Evolutionary conservation across 2,329 filamentous ascomycete genomes (phyloP).

Genomic region (Didymella sp.): DNA sequence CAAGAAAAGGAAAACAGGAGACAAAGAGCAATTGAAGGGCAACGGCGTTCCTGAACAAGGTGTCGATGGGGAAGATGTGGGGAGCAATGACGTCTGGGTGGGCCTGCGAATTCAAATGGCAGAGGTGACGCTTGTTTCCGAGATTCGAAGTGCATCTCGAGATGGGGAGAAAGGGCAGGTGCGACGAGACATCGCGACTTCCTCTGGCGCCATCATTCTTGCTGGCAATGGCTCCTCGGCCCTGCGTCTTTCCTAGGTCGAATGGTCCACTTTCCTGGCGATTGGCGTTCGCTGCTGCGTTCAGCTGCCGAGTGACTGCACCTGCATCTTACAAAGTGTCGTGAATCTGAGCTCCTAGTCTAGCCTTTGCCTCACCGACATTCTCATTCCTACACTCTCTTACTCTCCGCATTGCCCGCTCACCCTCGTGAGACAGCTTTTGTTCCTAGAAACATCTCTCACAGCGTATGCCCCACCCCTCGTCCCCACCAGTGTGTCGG

Average conservation of each 20-base stretch:
- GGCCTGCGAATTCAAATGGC: conserved; percentile 1
- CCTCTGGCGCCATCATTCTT: conserved; percentile 6
- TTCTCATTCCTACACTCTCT: conserved; percentile 5
- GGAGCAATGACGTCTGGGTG: conserved; percentile 14
- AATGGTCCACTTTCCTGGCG: conserved; percentile 8
- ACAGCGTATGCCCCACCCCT: conserved; percentile 26
- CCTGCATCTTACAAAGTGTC: conserved; percentile 6
- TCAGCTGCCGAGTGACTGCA: conserved; percentile 6
- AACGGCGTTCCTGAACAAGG: conserved; percentile 8
- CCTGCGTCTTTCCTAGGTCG: conserved; percentile 8
- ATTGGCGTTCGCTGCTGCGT: conserved; percentile 7
- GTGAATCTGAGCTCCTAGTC: conserved; percentile 3
- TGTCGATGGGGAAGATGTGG: conserved; percentile 7
- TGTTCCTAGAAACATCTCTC: conserved; percentile 24
- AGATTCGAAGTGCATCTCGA: not conserved
- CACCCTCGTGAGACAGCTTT: conserved; percentile 24
- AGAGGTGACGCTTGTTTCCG: conserved; percentile 6
- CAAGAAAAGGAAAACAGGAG: conserved; percentile 17
- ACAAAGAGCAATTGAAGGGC: conserved; percentile 24
- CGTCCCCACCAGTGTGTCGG: conserved; percentile 16
- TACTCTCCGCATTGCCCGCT: conserved; percentile 11
- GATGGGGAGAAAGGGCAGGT: conserved; percentile 10
- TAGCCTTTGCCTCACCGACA: conserved; percentile 14
- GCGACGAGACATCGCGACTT: conserved; percentile 16
- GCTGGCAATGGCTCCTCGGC: not conserved